Evolutionary conservation across 768 basidiomycete genomes (phyloP).

Genomic region (Tylopilus vinaceipallidus): DNA sequence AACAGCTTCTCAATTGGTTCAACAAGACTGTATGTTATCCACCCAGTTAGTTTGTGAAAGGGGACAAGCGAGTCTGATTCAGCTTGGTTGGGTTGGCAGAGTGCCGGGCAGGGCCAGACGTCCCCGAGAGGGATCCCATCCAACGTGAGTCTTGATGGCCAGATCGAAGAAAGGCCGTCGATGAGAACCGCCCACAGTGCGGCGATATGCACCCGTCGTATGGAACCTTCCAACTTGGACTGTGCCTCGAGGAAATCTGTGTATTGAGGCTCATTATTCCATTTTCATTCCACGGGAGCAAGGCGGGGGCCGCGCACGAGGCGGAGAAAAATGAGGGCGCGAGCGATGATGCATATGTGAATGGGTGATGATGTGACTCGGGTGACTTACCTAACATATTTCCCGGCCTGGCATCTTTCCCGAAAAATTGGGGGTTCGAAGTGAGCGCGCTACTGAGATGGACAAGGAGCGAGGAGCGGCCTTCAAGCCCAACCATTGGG

Average conservation of each 20-base stretch:
- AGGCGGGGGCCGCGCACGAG: background rate
- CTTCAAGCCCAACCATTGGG: slow-evolving; percentile 88
- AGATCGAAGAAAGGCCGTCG: slow-evolving; percentile 80
- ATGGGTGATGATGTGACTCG: background rate
- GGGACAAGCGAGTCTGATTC: slow-evolving; percentile 72
- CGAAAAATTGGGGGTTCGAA: slow-evolving; percentile 67
- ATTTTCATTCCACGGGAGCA: background rate
- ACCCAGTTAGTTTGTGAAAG: slow-evolving; percentile 95
- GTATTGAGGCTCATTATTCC: slow-evolving; percentile 1
- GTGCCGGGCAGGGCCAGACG: slow-evolving; percentile 82
- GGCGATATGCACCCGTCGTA: slow-evolving; percentile 60
- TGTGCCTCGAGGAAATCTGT: slow-evolving; percentile 68
- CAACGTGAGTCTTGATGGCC: slow-evolving; percentile 76
- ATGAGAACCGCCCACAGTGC: slow-evolving; percentile 83
- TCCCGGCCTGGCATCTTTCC: slow-evolving; percentile 71
- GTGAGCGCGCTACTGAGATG: slow-evolving; percentile 72
- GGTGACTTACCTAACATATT: slow-evolving; percentile 64
- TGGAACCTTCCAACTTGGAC: slow-evolving; percentile 41
- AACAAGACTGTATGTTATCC: slow-evolving; percentile 88
- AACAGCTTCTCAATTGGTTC: slow-evolving; percentile 78
- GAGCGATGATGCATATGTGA: background rate
- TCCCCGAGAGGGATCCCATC: slow-evolving; percentile 79
- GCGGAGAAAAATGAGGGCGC: background rate
- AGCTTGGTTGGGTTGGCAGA: slow-evolving; percentile 28
- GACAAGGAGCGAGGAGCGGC: slow-evolving; percentile 73